Evolutionary conservation across 2,329 filamentous ascomycete species (phyloP), one percentile per base, ranked within the genome.

Genomic region (Orbilia blumenaviensis): DNA sequence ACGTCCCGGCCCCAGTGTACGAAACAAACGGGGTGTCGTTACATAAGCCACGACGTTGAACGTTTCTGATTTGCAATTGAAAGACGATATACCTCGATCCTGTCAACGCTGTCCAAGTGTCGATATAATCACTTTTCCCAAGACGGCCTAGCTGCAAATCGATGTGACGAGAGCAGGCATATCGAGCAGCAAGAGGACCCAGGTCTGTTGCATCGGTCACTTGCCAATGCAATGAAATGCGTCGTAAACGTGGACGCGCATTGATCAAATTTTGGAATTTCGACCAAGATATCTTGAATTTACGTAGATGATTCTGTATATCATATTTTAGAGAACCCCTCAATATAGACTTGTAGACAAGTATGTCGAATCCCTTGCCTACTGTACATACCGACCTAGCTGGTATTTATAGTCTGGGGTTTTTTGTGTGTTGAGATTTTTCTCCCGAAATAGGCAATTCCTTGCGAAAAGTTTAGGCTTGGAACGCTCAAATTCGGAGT

Each of bases 151-250:
- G 71, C 54, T 50, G 71, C 54, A 75, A 75, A 75, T 56, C 36
- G 41, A 75, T 75, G 71, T 75, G 71, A 75, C 71, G 63, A 75
- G 71, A 75, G 36, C 71, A 67, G 63, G 71, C 71, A 75, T 75
- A 18, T 68, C 62, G 2, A 67, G 68, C 69, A 74, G 69, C 42
- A 56, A 64, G 29, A 52, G 44, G 27, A 73, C 60, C 61, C 48
- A 50, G 41, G 46, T 66, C 38, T 34, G 41, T 48, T 63, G 62
- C 56, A 75, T 73, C 62, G 68, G 68, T 68, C 71, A 75, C 54
- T 67, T 67, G 68, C 68, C 63, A 67, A 23, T 74, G 69, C 61
- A 66, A 36, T 38, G 23, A 54, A 66, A 67, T 67, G 71, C 71
- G 56, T 48, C 29, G 63, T 68, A 75, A 60, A 75, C 71, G 71